phyloP scores from a whole-genome alignment of 768 basidiomycete genomes.

The Wakefieldia striispora region DNA sequence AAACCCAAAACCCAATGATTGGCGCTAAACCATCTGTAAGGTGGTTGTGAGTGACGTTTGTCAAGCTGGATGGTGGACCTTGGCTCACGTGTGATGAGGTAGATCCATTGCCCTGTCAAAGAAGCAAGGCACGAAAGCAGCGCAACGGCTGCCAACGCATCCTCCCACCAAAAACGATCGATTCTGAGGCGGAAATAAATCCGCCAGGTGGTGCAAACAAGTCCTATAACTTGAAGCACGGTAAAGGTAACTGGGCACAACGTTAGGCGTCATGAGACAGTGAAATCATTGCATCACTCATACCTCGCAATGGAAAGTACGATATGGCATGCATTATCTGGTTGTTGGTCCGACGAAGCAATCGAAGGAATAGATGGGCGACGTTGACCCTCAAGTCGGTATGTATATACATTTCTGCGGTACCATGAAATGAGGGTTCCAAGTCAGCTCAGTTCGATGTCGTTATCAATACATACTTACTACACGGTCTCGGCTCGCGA shows the following conservation, averaged over 20 bases:
- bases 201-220: constrained; percentile 11
- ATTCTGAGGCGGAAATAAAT: too few species aligned
- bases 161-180: constrained; percentile 5
- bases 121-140: constrained; percentile 5
- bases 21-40: background rate
- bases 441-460: too few species aligned
- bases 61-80: background rate
- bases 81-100: constrained; percentile 1
- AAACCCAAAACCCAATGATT: constrained; percentile 5
- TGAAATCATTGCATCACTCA: background rate
- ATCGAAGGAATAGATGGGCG: too few species aligned
- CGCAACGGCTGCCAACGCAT: background rate
- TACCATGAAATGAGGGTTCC: too few species aligned
- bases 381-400: too few species aligned
- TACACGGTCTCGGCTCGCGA: too few species aligned
- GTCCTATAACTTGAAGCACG: background rate
- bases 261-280: background rate
- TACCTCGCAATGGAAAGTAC: constrained; percentile 3
- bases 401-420: too few species aligned
- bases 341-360: background rate
- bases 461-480: too few species aligned
- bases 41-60: too few species aligned
- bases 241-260: background rate
- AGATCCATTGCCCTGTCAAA: constrained; percentile 10
- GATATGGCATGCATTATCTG: background rate